Conservation (phyloP, 805 yeast genomes). For the Candida nemodendra region DNA sequence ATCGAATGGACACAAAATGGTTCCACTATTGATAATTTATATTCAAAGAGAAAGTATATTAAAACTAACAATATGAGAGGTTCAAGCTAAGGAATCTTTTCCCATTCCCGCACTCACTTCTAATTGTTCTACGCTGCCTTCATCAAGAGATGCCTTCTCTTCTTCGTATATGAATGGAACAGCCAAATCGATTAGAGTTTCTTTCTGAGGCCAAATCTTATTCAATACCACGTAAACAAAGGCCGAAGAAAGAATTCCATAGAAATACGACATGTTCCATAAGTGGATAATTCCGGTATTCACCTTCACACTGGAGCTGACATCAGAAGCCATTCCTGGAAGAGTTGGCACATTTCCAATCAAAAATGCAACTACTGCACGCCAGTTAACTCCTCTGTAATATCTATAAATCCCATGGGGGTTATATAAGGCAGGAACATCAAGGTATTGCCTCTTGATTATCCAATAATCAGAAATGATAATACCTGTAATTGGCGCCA, state of each 20-base stretch:
- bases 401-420: conserved; percentile 39
- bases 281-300: conserved; percentile 25
- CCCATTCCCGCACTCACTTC: conserved; percentile 1
- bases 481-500: conserved; percentile 40
- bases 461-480: conserved; percentile 40
- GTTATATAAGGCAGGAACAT: conserved; percentile 35
- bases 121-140: conserved; percentile 9
- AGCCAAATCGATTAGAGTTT: conserved; percentile 8
- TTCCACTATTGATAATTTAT: no score
- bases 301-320: conserved; percentile 25
- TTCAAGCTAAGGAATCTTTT: neutral
- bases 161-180: conserved; percentile 6
- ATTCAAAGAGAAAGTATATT: neutral
- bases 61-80: neutral
- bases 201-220: conserved; percentile 16
- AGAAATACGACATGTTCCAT: conserved; percentile 32
- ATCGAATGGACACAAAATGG: no score
- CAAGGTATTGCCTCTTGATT: conserved; percentile 36
- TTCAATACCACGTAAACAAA: conserved; percentile 25
- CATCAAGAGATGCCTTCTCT: neutral
- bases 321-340: conserved; percentile 37
- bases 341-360: conserved; percentile 39
- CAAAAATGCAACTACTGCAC: conserved; percentile 39
- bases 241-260: conserved; percentile 31
- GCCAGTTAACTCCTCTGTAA: conserved; percentile 43